These are phyloP conservation scores for Centaurea solstitialis DNA, from an alignment of 129 eudicot species.

Conservation along the genomic window DNA sequence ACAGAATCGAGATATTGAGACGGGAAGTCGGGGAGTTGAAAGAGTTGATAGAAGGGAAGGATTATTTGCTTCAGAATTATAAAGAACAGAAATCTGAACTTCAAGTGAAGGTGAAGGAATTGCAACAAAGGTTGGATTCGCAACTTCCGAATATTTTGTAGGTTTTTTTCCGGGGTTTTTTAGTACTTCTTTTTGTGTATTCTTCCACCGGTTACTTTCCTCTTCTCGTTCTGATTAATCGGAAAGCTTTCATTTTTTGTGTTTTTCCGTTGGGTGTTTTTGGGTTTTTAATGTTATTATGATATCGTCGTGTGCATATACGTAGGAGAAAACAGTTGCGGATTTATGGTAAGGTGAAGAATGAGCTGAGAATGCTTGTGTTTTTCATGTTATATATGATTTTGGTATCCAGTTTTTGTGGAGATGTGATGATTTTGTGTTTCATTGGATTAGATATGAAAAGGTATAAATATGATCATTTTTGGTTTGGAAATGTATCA, in stretches of 20 bases:
- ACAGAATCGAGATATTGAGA: conserved; percentile 61
- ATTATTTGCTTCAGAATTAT: conserved; percentile 68
- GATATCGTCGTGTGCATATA: conserved; percentile 32
- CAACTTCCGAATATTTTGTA: conserved; percentile 82
- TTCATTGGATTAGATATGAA: background rate
- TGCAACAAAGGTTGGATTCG: conserved; percentile 83
- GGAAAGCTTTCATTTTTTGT: conserved; percentile 27
- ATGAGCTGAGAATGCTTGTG: conserved; percentile 22
- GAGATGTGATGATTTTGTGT: background rate
- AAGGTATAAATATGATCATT: background rate
- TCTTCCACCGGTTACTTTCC: conserved; percentile 20
- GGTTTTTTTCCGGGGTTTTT: conserved; percentile 15
- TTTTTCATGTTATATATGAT: conserved; percentile 15
- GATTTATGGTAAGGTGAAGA: conserved; percentile 26
- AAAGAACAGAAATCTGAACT: conserved; percentile 86
- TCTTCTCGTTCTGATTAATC: conserved; percentile 21
- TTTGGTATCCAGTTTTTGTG: conserved; percentile 3
- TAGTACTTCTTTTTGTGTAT: conserved; percentile 28
- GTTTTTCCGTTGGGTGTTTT: conserved; percentile 23
- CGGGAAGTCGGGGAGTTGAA: conserved; percentile 70
- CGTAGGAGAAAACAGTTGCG: conserved; percentile 19
- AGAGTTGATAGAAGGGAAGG: conserved; percentile 76
- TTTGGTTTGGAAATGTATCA: background rate
- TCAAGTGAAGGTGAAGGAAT: conserved; percentile 67
- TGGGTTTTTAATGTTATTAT: background rate